Conservation (phyloP, 1,139 yeast species). For the Kodamaea sp. region DNA sequence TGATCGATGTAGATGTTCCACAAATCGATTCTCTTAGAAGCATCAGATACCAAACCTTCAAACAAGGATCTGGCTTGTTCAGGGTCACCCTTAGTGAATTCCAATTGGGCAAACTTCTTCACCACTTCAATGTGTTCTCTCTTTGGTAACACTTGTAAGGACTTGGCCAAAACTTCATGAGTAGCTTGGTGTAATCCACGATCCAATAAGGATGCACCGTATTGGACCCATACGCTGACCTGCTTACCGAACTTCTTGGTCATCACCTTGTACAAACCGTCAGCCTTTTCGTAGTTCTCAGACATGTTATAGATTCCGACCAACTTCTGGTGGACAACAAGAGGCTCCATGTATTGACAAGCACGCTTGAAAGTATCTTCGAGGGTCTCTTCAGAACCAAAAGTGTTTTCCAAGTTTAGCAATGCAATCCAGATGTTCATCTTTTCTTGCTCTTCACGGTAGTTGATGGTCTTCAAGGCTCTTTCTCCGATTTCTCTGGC, state of each 20-base stretch:
- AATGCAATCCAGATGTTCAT: slow-evolving; percentile 95
- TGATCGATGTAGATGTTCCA: slow-evolving; percentile 96
- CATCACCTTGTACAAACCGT: slow-evolving; percentile 62
- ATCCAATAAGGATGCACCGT: slow-evolving; percentile 74
- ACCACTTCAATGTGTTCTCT: slow-evolving; percentile 80
- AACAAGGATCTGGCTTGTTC: slow-evolving; percentile 95
- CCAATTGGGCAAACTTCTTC: slow-evolving; percentile 85
- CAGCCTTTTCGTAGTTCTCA: slow-evolving; percentile 71
- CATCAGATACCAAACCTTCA: slow-evolving; percentile 88
- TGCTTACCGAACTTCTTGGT: slow-evolving; percentile 80
- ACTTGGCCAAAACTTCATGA: slow-evolving; percentile 68
- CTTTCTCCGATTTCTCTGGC: slow-evolving; percentile 93
- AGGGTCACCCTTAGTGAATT: slow-evolving; percentile 80
- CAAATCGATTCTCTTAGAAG: slow-evolving; percentile 87
- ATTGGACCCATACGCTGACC: slow-evolving; percentile 73
- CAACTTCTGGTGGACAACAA: slow-evolving; percentile 76
- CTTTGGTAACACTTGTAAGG: slow-evolving; percentile 72
- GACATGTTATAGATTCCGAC: slow-evolving; percentile 74
- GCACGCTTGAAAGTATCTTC: slow-evolving; percentile 81
- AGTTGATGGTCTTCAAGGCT: slow-evolving; percentile 85
- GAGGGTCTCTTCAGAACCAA: slow-evolving; percentile 82
- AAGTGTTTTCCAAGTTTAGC: slow-evolving; percentile 88
- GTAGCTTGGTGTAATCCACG: slow-evolving; percentile 59
- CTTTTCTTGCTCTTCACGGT: slow-evolving; percentile 92
- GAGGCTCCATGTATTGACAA: slow-evolving; percentile 88